A percentile compares a stretch with the other conserved stretches of the same genome.
Conservation (phyloP, 768 basidiomycete genomes). For the Psilocybe tampanensis region DNA sequence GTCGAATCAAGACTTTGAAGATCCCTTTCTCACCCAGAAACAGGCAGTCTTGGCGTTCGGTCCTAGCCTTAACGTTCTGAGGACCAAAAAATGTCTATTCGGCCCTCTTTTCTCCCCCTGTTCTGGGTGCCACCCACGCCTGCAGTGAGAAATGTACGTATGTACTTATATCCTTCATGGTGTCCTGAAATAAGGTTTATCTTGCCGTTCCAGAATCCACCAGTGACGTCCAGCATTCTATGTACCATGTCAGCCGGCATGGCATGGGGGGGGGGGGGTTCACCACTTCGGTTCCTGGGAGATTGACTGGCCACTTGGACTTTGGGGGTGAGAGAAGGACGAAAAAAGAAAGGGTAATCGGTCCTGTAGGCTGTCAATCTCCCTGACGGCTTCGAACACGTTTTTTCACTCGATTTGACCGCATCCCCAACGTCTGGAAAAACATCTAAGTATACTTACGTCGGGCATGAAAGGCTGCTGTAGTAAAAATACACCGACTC, state of each 20-base stretch:
- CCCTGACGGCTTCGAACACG: no score
- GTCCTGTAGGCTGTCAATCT: no score
- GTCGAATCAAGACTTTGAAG: background rate
- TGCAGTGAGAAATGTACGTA: no score
- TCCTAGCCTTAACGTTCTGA: background rate
- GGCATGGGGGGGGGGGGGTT: no score
- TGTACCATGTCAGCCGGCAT: background rate
- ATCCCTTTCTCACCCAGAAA: background rate
- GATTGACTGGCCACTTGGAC: background rate
- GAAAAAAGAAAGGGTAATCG: no score
- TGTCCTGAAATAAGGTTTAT: background rate
- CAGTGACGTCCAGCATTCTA: no score
- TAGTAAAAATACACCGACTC: no score
- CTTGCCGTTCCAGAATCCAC: background rate
- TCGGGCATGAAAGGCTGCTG: no score
- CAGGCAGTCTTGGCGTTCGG: background rate
- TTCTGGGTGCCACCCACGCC: background rate
- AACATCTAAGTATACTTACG: no score
- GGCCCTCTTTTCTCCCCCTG: background rate
- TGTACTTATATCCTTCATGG: background rate
- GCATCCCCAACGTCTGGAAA: no score
- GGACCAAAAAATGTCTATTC: background rate
- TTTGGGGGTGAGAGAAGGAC: no score
- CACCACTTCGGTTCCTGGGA: background rate
- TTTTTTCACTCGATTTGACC: no score